Base-by-base conservation (phyloP, 306 rosid species). In the Castanea sativa region DNA sequence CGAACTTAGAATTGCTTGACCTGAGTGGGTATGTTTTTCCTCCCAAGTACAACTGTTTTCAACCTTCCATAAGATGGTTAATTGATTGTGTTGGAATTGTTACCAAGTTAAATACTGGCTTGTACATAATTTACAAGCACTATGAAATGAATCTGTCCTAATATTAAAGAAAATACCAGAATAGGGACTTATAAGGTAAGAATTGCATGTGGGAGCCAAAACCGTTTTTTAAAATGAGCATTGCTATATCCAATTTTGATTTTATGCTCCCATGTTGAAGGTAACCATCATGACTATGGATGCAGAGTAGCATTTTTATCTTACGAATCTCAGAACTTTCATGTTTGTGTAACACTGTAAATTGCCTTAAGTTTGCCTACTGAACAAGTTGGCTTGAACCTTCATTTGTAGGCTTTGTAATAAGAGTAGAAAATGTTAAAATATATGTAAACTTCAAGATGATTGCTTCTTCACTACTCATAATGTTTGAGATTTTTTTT, bases 1-100 rank as follows among this genome's bases (percentile, higher is more conserved):
- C 96, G 6, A 79, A 86, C 76, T 81, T 96, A 21, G 97, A 96
- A 60, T 82, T 96, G 90, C 94, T 96, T 70, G 99, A 96, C 77
- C 91, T 96, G 75, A 96, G 98, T 68, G 99, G 99, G 99, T 96
- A 88, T 64, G 93, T 71, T 82, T 70, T 74, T 27, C 33, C 14
- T 75, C 59, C 30, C 32, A 15, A 65, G 63, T 74, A 63, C 58
- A 55, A 68, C 69, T 59, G 80, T 65, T 25, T 75, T 57, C 12
- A 9, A 79, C n/a, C 55, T 29, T 12, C 18, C 27, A 45, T 61
- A 2, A 8, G 23, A 55, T 16, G n/a, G 72, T 29, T 67, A 18
- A 3, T 11, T 67, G 27, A 18, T 4, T 18, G 27, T 67, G 52
- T 19, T 35, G 11, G 52, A 9, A 13, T 27, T 58, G 32, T 10